A percentile compares a stretch with the other conserved stretches of the same genome.
phyloP scores from a whole-genome alignment of 371 early-diverging fungal genomes.

The Mortierella sp. region DNA sequence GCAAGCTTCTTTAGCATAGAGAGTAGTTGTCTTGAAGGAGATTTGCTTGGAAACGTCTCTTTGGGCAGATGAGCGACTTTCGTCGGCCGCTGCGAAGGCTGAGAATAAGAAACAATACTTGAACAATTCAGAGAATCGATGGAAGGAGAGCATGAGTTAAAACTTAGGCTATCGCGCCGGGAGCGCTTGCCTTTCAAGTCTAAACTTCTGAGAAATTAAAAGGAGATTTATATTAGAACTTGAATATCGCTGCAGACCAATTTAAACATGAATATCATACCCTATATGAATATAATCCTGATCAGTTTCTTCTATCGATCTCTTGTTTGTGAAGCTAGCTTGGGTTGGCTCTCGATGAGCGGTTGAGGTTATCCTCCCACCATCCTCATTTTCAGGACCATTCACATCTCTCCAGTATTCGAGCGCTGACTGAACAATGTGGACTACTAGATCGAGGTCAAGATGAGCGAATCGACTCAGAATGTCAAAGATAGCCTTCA shows the following conservation, averaged over 20 bases:
- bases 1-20: slow-evolving; percentile 20
- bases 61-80: background rate
- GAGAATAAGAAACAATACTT: slow-evolving; percentile 37
- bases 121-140: slow-evolving; percentile 30
- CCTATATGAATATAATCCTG: background rate
- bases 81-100: slow-evolving; percentile 23
- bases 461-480: slow-evolving; percentile 26
- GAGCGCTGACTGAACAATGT: slow-evolving; percentile 9
- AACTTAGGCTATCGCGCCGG: slow-evolving; percentile 6
- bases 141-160: slow-evolving; percentile 3
- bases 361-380: background rate
- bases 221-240: background rate
- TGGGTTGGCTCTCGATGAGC: background rate
- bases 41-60: background rate
- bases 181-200: slow-evolving; percentile 28
- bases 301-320: slow-evolving; percentile 10
- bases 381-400: background rate
- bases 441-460: slow-evolving; percentile 20
- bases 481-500: slow-evolving; percentile 14
- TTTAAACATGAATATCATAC: background rate
- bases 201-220: background rate
- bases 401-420: slow-evolving; percentile 8
- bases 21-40: slow-evolving; percentile 16
- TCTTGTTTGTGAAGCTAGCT: slow-evolving; percentile 2
- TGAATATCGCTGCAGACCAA: background rate